Evolutionary conservation across 169 alveolate species (phyloP).

Genomic region (Cytauxzoon felis): DNA sequence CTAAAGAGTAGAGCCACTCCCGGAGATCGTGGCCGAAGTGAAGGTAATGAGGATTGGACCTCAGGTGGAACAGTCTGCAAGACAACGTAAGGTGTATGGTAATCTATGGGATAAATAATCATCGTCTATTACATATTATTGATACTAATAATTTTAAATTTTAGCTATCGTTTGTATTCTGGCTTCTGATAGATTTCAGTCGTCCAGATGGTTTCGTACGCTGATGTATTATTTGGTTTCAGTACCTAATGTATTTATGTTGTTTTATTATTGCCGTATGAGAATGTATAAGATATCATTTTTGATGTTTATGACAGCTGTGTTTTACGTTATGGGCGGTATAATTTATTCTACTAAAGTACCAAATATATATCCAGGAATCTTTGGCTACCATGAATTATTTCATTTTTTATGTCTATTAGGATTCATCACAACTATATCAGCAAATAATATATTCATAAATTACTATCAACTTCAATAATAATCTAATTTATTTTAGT

Average conservation of each 20-base stretch:
- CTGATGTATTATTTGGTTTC: conserved; percentile 46
- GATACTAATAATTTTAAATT: too few relatives aligned
- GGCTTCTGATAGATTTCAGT: conserved; percentile 33
- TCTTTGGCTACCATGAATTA: conserved; percentile 68
- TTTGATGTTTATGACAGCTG: conserved; percentile 20
- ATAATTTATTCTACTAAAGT: conserved; percentile 61
- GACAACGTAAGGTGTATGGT: neutral
- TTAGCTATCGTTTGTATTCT: conserved; percentile 41
- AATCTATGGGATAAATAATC: too few relatives aligned
- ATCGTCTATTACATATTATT: too few relatives aligned
- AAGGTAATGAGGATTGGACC: too few relatives aligned
- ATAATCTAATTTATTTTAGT: too few relatives aligned
- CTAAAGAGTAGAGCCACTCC: too few relatives aligned
- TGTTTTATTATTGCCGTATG: conserved; percentile 23
- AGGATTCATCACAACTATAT: conserved; percentile 53
- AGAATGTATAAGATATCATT: conserved; percentile 33
- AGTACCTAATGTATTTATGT: conserved; percentile 40
- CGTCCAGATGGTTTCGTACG: conserved; percentile 46
- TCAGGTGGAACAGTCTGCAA: neutral
- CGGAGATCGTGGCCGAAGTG: too few relatives aligned
- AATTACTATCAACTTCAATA: too few relatives aligned
- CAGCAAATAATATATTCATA: conserved; percentile 56
- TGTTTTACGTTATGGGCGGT: conserved; percentile 63
- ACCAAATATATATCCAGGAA: conserved; percentile 62
- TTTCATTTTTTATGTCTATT: conserved; percentile 70